Conservation (phyloP, 2,329 filamentous ascomycete species). For the Pleoardoris graminearum region DNA sequence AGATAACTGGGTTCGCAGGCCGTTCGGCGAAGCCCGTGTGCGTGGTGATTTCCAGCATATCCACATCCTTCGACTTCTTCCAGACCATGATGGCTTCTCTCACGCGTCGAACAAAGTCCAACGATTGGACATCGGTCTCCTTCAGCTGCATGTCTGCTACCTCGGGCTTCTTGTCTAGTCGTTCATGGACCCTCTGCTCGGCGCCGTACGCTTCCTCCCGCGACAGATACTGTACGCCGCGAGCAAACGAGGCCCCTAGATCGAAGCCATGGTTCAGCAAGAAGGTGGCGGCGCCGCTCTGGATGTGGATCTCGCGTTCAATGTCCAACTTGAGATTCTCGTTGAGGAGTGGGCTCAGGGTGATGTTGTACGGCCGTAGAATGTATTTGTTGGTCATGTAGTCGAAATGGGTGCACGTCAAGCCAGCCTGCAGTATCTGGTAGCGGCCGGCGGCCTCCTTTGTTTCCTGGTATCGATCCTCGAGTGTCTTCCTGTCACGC, state of each 20-base stretch:
- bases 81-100: conserved; percentile 53
- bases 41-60: conserved; percentile 34
- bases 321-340: conserved; percentile 55
- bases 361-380: conserved; percentile 67
- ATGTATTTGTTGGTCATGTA: conserved; percentile 55
- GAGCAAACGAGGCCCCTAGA: conserved; percentile 58
- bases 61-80: conserved; percentile 33
- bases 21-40: conserved; percentile 28
- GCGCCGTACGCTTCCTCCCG: conserved; percentile 59
- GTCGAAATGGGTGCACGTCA: conserved; percentile 65
- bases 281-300: conserved; percentile 65
- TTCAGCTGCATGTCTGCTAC: conserved; percentile 54
- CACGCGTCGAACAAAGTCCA: conserved; percentile 55
- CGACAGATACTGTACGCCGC: conserved; percentile 66
- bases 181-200: conserved; percentile 49
- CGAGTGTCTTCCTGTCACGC: conserved; percentile 54
- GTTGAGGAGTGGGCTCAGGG: conserved; percentile 60
- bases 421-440: conserved; percentile 67
- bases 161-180: conserved; percentile 44
- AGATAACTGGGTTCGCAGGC: conserved; percentile 26
- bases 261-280: conserved; percentile 62
- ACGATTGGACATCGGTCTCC: conserved; percentile 55
- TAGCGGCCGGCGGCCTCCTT: conserved; percentile 65
- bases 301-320: conserved; percentile 63
- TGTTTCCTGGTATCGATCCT: conserved; percentile 64